phyloP scores from a whole-genome alignment of 2,329 filamentous ascomycete genomes.

The Colletotrichum viniferum region DNA sequence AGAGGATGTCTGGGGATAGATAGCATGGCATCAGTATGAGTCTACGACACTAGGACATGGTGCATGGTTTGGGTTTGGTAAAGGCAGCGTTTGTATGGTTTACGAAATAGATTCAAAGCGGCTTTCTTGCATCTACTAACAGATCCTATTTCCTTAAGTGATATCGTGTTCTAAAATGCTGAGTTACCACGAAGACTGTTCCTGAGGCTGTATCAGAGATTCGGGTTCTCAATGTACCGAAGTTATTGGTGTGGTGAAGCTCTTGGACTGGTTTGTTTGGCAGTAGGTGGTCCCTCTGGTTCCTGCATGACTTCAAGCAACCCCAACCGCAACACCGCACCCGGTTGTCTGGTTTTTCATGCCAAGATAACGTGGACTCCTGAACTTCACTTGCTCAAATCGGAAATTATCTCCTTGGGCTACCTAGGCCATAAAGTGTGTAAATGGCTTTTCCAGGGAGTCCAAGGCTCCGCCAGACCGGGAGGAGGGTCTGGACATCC shows the following conservation, averaged over 20 bases:
- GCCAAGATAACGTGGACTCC: neutral
- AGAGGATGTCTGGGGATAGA: constrained; percentile 56
- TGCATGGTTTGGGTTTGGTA: neutral
- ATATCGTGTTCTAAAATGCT: neutral
- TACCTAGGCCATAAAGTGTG: neutral
- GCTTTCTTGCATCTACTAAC: neutral
- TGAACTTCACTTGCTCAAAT: neutral
- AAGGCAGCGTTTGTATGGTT: neutral
- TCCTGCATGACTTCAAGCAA: neutral
- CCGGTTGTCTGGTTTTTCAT: neutral
- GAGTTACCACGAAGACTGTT: neutral
- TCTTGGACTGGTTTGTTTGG: neutral
- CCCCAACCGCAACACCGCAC: neutral
- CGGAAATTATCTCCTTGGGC: neutral
- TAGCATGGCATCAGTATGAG: neutral
- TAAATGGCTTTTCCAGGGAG: neutral
- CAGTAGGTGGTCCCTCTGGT: neutral
- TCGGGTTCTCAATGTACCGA: neutral
- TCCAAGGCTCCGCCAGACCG: neutral
- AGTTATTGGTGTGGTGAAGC: neutral
- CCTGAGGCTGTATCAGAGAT: neutral
- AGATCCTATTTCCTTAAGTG: neutral
- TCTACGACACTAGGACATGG: constrained; percentile 20
- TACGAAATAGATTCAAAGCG: neutral
- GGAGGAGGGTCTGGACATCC: neutral